phyloP scores from a whole-genome alignment of 2,329 filamentous ascomycete species.

The Laburnicola sp. region DNA sequence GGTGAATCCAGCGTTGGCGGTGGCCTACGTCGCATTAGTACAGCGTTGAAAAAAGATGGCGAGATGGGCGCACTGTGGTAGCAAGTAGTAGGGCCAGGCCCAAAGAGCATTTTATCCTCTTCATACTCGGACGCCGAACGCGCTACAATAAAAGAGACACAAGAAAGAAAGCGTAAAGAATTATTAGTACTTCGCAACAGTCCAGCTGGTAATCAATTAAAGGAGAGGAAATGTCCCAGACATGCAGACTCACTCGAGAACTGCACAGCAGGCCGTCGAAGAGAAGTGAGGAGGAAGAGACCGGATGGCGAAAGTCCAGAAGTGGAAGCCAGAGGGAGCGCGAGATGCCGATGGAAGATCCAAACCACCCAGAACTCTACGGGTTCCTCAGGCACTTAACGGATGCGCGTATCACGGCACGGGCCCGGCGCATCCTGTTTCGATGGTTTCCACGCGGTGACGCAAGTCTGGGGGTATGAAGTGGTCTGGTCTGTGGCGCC shows the following conservation, averaged over 20 bases:
- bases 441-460: constrained; percentile 35
- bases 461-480: constrained; percentile 29
- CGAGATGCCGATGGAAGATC: constrained; percentile 34
- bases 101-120: constrained; percentile 31
- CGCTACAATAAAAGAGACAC: constrained; percentile 3
- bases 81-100: constrained; percentile 34
- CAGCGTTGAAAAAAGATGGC: background rate
- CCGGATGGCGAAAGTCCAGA: constrained; percentile 12
- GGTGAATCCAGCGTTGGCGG: constrained; percentile 31
- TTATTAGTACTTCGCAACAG: constrained; percentile 40
- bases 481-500: constrained; percentile 21
- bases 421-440: constrained; percentile 35
- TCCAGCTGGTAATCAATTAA: constrained; percentile 38
- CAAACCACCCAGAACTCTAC: constrained; percentile 36
- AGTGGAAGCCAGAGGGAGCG: constrained; percentile 30
- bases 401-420: constrained; percentile 18
- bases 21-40: constrained; percentile 29
- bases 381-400: constrained; percentile 36
- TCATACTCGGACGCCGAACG: constrained; percentile 26
- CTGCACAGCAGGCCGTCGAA: constrained; percentile 43
- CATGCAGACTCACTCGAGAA: constrained; percentile 40
- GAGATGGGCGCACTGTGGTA: constrained; percentile 30
- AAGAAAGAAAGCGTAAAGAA: constrained; percentile 8
- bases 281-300: constrained; percentile 23
- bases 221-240: constrained; percentile 31